Evolutionary conservation across 208 protist genomes (phyloP).

Genomic region (Novymonas esmeraldas): DNA sequence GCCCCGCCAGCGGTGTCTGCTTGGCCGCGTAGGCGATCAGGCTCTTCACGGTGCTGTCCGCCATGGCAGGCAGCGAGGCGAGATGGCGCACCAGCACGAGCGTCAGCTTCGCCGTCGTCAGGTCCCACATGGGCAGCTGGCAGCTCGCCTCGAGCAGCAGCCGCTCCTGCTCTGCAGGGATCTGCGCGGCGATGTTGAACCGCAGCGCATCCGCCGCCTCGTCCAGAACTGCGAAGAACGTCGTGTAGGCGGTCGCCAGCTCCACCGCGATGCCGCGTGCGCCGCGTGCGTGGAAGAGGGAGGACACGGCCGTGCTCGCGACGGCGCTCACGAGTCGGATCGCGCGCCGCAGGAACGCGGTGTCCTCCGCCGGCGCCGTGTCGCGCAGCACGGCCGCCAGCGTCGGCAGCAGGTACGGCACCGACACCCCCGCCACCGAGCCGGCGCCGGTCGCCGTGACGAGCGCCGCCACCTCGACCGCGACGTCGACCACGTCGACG

Average conservation of each 20-base stretch:
- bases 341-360: slow-evolving; percentile 43
- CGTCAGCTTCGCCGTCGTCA: slow-evolving; percentile 56
- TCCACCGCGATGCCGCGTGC: slow-evolving; percentile 35
- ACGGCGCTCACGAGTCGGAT: slow-evolving; percentile 60
- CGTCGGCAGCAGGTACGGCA: slow-evolving; percentile 56
- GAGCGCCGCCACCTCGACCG: slow-evolving; percentile 26
- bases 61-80: slow-evolving; percentile 57
- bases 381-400: slow-evolving; percentile 64
- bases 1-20: slow-evolving; percentile 59
- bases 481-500: slow-evolving; percentile 24
- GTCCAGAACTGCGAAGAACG: slow-evolving; percentile 74
- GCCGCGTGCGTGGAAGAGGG: slow-evolving; percentile 46
- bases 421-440: background rate
- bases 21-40: slow-evolving; percentile 58
- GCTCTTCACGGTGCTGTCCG: slow-evolving; percentile 54
- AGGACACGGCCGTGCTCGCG: slow-evolving; percentile 40
- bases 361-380: slow-evolving; percentile 27
- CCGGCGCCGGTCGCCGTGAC: slow-evolving; percentile 13
- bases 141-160: slow-evolving; percentile 63
- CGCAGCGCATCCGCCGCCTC: slow-evolving; percentile 64
- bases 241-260: slow-evolving; percentile 46
- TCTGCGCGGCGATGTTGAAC: slow-evolving; percentile 70
- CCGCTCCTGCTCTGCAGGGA: slow-evolving; percentile 33
- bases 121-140: slow-evolving; percentile 61
- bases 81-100: slow-evolving; percentile 84